Conservation (phyloP, 1,284 basidiomycete genomes). For the Bondarzewia mesenterica region DNA sequence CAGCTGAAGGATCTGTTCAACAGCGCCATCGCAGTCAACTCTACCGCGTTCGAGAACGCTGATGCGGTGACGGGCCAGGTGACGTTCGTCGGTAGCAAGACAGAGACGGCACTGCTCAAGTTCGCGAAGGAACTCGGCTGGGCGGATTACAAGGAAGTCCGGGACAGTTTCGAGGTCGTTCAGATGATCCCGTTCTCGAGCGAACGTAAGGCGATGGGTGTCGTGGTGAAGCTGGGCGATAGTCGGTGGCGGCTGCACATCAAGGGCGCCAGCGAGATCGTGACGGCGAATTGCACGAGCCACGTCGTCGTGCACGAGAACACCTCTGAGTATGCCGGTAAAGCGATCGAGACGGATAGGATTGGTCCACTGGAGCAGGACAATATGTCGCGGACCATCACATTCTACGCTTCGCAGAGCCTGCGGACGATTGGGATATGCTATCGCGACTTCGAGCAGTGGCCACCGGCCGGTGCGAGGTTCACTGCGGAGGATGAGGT, state of each 20-base stretch:
- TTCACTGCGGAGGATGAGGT: slow-evolving; percentile 50
- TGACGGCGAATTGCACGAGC: slow-evolving; percentile 65
- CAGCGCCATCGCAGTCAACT: slow-evolving; percentile 86
- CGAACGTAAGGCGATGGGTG: slow-evolving; percentile 94
- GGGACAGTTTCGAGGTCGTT: slow-evolving; percentile 63
- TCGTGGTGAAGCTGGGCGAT: slow-evolving; percentile 62
- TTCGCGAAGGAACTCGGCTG: slow-evolving; percentile 87
- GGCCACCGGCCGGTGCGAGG: slow-evolving; percentile 64
- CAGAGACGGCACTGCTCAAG: slow-evolving; percentile 87
- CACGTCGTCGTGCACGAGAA: slow-evolving; percentile 64
- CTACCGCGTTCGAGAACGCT: slow-evolving; percentile 89
- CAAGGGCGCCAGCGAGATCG: slow-evolving; percentile 93
- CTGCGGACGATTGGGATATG: slow-evolving; percentile 91
- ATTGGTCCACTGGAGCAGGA: slow-evolving; percentile 63
- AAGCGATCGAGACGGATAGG: slow-evolving; percentile 43
- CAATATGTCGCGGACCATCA: slow-evolving; percentile 87
- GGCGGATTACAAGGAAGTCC: slow-evolving; percentile 65
- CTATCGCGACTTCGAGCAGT: slow-evolving; percentile 81
- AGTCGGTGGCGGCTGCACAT: slow-evolving; percentile 72
- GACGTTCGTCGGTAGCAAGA: slow-evolving; percentile 90
- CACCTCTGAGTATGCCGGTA: slow-evolving; percentile 19
- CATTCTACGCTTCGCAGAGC: slow-evolving; percentile 94
- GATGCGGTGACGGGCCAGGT: slow-evolving; percentile 58
- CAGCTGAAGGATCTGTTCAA: slow-evolving; percentile 71
- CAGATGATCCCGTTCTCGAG: slow-evolving; percentile 96